Evolutionary conservation across 1,284 basidiomycete genomes (phyloP).

Genomic region (Tremellales sp.): DNA sequence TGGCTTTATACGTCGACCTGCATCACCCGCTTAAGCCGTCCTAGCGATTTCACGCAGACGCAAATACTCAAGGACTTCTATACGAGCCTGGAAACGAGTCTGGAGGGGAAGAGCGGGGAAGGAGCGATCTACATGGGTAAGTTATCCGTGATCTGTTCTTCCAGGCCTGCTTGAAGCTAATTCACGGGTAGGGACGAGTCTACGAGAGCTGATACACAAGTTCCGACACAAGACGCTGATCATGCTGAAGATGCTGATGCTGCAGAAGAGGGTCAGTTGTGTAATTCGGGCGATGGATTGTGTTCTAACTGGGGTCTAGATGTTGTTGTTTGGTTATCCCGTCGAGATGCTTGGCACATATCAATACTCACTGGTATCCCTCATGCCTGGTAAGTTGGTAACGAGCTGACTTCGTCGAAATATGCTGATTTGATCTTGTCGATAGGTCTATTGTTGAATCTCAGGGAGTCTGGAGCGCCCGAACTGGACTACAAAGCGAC

Average conservation of each 20-base stretch:
- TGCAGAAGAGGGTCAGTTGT: constrained; percentile 70
- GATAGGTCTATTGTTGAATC: constrained; percentile 71
- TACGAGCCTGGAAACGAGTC: constrained; percentile 59
- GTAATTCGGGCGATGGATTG: neutral
- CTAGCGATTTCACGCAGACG: constrained; percentile 75
- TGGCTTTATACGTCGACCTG: neutral
- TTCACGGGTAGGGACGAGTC: constrained; percentile 64
- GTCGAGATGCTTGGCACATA: constrained; percentile 95
- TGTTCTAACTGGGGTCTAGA: constrained; percentile 52
- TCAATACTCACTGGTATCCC: constrained; percentile 89
- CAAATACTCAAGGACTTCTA: constrained; percentile 81
- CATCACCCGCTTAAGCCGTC: neutral
- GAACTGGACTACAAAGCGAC: constrained; percentile 63
- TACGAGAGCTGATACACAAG: constrained; percentile 88
- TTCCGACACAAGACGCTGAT: constrained; percentile 92
- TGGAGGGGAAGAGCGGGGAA: constrained; percentile 42
- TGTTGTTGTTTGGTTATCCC: constrained; percentile 96
- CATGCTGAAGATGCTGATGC: constrained; percentile 87
- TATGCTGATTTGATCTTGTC: neutral
- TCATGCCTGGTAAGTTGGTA: constrained; percentile 63
- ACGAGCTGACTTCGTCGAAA: neutral
- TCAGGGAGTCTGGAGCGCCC: constrained; percentile 91
- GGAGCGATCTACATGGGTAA: constrained; percentile 46
- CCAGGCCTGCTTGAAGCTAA: neutral
- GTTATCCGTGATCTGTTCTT: constrained; percentile 1